A percentile compares a stretch with the other conserved stretches of the same genome.
phyloP scores from a whole-genome alignment of 2,329 filamentous ascomycete genomes.

The Lasiodiplodia gonubiensis region DNA sequence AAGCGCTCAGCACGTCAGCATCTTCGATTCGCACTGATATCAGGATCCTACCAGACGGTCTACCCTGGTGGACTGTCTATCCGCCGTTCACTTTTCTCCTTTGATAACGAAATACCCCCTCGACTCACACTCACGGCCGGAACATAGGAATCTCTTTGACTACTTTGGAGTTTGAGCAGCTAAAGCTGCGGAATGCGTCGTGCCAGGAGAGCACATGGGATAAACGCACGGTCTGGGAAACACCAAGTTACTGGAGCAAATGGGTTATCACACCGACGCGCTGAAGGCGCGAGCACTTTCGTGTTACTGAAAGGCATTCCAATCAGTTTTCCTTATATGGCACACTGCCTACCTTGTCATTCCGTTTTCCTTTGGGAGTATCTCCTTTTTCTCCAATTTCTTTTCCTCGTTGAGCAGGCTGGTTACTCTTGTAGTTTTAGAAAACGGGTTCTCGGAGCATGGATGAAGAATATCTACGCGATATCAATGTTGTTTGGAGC shows the following conservation, averaged over 20 bases:
- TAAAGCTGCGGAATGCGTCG: constrained; percentile 8
- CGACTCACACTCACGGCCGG: constrained; percentile 9
- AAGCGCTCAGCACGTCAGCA: constrained; percentile 15
- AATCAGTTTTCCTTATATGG: neutral
- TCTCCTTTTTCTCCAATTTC: neutral
- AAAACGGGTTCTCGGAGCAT: constrained; percentile 7
- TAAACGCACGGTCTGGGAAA: constrained; percentile 5
- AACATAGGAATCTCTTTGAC: constrained; percentile 18
- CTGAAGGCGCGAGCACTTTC: neutral
- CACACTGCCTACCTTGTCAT: neutral
- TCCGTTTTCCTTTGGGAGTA: neutral
- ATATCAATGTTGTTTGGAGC: neutral
- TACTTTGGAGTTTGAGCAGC: constrained; percentile 16
- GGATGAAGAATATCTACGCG: neutral
- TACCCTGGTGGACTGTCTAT: neutral
- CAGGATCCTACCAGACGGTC: neutral
- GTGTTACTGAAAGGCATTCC: neutral
- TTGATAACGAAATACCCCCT: constrained; percentile 23
- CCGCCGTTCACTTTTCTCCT: constrained; percentile 6
- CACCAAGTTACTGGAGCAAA: neutral
- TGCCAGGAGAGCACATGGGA: constrained; percentile 11
- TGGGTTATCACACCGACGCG: neutral
- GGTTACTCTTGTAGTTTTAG: constrained; percentile 17
- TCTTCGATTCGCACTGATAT: constrained; percentile 10
- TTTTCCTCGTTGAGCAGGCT: constrained; percentile 1